Evolutionary conservation across 495 filamentous ascomycete species (phyloP).

Genomic region (Cladorrhinum samala): DNA sequence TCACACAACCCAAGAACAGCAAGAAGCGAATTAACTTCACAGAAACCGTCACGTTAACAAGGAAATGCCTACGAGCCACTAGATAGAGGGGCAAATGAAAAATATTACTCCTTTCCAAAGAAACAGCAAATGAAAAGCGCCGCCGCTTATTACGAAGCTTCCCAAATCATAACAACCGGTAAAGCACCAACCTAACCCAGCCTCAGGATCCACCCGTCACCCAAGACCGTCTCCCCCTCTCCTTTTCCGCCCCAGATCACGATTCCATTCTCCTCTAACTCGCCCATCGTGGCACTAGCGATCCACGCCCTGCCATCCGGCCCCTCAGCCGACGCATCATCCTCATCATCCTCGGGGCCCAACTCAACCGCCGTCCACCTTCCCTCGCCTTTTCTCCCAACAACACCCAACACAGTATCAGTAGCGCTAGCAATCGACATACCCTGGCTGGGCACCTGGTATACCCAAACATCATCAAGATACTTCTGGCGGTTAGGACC

Average conservation of each 20-base stretch:
- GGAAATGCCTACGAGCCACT: no score
- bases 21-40: no score
- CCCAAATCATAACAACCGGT: conserved; percentile 4
- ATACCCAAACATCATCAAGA: conserved; percentile 67
- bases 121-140: no score
- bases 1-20: no score
- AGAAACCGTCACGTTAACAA: no score
- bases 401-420: conserved; percentile 46
- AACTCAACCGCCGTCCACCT: conserved; percentile 44
- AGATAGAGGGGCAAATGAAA: no score
- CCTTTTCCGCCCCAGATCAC: conserved; percentile 48
- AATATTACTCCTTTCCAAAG: no score
- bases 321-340: conserved; percentile 32
- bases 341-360: conserved; percentile 40
- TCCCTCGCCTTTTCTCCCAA: conserved; percentile 47
- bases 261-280: conserved; percentile 45
- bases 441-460: conserved; percentile 51
- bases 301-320: conserved; percentile 43
- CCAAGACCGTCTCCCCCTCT: conserved; percentile 36
- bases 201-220: conserved; percentile 51
- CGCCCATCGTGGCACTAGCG: conserved; percentile 40
- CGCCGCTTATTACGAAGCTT: no score
- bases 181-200: conserved; percentile 28
- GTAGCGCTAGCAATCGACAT: conserved; percentile 46
- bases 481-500: conserved; percentile 55